Evolutionary conservation across 768 basidiomycete species (phyloP).

Genomic region (Pseudohyphozyma bogoriensis): DNA sequence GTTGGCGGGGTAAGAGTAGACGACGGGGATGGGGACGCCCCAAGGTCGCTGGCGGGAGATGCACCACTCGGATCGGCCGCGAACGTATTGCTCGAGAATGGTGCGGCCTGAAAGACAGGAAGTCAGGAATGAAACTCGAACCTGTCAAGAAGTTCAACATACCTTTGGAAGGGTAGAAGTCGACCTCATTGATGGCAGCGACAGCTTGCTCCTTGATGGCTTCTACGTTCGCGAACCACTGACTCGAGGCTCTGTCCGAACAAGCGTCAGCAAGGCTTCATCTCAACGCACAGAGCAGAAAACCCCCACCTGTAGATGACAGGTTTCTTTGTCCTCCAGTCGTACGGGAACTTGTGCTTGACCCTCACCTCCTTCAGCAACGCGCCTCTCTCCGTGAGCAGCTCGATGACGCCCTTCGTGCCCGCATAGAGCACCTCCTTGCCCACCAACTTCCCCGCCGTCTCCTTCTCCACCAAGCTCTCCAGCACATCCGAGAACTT

Average conservation of each 20-base stretch:
- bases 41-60: constrained; percentile 95
- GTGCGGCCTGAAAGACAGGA: constrained; percentile 54
- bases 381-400: constrained; percentile 48
- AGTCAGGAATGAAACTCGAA: not conserved
- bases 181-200: constrained; percentile 54
- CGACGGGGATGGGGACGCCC: constrained; percentile 91
- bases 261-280: not conserved
- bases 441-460: constrained; percentile 49
- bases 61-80: constrained; percentile 91
- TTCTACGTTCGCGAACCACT: constrained; percentile 94
- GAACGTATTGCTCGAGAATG: constrained; percentile 77
- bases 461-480: constrained; percentile 48
- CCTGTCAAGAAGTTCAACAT: constrained; percentile 32
- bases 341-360: constrained; percentile 86
- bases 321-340: constrained; percentile 90
- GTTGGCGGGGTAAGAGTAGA: constrained; percentile 43
- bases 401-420: constrained; percentile 52
- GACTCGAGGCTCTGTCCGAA: constrained; percentile 65
- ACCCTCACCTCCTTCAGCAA: constrained; percentile 60
- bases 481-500: constrained; percentile 54
- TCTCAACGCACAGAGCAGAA: no score
- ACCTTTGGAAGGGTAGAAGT: constrained; percentile 71
- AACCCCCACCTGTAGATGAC: constrained; percentile 70
- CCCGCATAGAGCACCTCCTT: constrained; percentile 66
- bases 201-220: constrained; percentile 69